These are phyloP conservation scores for Hypericum perforatum DNA, from an alignment of 345 rosid species.

Conservation along the genomic window DNA sequence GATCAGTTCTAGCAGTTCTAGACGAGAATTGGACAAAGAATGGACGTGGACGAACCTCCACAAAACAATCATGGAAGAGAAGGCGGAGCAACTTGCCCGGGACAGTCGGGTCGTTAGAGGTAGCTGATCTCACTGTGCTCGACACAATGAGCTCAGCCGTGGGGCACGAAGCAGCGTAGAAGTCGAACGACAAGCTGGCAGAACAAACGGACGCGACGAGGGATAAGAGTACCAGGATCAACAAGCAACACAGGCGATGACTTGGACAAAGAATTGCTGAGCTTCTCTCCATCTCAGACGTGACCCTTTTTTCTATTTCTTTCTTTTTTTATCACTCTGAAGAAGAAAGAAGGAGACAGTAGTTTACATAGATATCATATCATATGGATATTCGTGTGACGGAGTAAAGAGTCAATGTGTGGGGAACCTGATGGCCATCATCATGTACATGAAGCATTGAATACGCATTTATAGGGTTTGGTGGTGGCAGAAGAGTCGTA, in stretches of 20 bases:
- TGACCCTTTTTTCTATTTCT: neutral
- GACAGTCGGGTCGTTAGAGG: constrained; percentile 49
- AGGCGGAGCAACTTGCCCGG: constrained; percentile 87
- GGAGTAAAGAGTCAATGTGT: neutral
- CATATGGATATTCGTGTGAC: too few relatives aligned
- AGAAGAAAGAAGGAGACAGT: neutral
- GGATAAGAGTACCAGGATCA: constrained; percentile 16
- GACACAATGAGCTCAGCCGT: constrained; percentile 51
- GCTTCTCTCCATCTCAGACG: constrained; percentile 23
- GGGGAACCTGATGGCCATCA: too few relatives aligned
- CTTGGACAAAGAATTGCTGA: neutral
- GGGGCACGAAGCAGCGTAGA: constrained; percentile 70
- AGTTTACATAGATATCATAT: neutral
- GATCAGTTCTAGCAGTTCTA: neutral
- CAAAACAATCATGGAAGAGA: constrained; percentile 85
- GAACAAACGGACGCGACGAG: constrained; percentile 17
- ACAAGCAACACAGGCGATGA: neutral
- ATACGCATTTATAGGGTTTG: constrained; percentile 29
- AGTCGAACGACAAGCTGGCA: constrained; percentile 47
- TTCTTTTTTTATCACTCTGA: neutral
- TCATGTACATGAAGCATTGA: constrained; percentile 14
- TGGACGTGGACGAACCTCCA: constrained; percentile 40
- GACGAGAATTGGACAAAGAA: neutral
- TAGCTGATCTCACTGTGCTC: constrained; percentile 61
- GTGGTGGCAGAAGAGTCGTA: constrained; percentile 26